Percentiles rank a stretch among this genome's conserved stretches.
These are phyloP conservation scores for Dendrobium chrysotoxum DNA, from an alignment of 106 monocot genomes.

Conservation along the genomic window DNA sequence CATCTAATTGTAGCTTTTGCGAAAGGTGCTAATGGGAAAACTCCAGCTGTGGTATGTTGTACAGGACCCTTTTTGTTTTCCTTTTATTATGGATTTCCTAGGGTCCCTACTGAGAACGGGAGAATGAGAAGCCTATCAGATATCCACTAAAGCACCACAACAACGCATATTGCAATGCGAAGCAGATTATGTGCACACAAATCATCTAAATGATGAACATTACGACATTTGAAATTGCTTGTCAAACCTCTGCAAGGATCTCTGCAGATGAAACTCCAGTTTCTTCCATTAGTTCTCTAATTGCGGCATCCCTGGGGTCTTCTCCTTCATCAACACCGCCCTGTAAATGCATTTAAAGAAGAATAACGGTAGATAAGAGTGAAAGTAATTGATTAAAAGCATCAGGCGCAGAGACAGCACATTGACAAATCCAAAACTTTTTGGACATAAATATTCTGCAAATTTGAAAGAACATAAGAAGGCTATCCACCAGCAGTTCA, in stretches of 20 bases:
- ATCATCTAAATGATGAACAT: background rate
- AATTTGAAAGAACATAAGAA: background rate
- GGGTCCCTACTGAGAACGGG: background rate
- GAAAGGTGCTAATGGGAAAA: background rate
- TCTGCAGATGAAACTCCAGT: constrained; percentile 87
- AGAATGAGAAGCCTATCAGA: background rate
- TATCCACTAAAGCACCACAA: background rate
- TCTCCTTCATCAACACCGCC: constrained; percentile 84
- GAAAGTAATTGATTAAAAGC: background rate
- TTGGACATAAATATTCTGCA: background rate
- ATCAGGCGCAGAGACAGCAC: background rate
- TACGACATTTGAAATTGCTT: background rate
- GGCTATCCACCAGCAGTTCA: background rate
- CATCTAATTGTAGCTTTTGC: constrained; percentile 1
- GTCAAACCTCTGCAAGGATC: constrained; percentile 62
- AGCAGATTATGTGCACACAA: background rate
- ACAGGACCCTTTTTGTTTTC: background rate
- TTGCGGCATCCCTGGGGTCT: constrained; percentile 64
- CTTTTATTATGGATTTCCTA: background rate
- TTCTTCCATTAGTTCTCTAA: constrained; percentile 84
- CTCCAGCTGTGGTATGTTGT: background rate
- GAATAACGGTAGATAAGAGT: background rate
- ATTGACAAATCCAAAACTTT: background rate
- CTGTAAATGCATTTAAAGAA: constrained; percentile 19
- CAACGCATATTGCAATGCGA: background rate